Conservation (phyloP, 2,329 filamentous ascomycete genomes). For the Paecilomyces dactylethromorphus region DNA sequence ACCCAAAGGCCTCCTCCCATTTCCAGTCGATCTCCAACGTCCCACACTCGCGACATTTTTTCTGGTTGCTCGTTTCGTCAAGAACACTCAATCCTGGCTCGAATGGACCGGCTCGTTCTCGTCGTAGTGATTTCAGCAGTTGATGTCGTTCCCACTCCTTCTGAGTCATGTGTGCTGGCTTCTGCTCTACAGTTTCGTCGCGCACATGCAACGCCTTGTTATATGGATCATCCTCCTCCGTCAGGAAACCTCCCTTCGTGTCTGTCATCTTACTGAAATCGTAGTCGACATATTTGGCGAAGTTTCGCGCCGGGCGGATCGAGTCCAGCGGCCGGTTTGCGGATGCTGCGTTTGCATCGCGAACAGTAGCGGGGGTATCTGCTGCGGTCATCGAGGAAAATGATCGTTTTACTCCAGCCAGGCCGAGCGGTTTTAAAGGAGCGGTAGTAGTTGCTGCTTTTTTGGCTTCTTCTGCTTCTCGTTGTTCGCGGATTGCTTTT, state of each 20-base stretch:
- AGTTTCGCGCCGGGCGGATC: conserved; percentile 76
- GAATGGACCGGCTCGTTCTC: conserved; percentile 72
- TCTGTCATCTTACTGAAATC: conserved; percentile 98
- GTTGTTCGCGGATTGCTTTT: conserved; percentile 74
- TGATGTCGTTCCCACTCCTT: conserved; percentile 87
- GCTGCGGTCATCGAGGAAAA: conserved; percentile 56
- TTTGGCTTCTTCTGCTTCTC: conserved; percentile 55
- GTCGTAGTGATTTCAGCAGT: conserved; percentile 63
- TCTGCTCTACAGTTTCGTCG: conserved; percentile 50
- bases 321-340: conserved; percentile 35
- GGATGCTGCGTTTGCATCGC: conserved; percentile 52
- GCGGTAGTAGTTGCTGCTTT: conserved; percentile 22
- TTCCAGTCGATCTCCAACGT: conserved; percentile 88
- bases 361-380: conserved; percentile 52
- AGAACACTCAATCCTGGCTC: conserved; percentile 82
- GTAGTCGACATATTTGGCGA: conserved; percentile 92
- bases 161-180: conserved; percentile 80
- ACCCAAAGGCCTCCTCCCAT: conserved; percentile 78
- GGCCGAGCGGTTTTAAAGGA: conserved; percentile 35
- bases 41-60: conserved; percentile 76
- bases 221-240: conserved; percentile 82
- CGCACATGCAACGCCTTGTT: conserved; percentile 66
- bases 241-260: conserved; percentile 91
- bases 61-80: conserved; percentile 55
- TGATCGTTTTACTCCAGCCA: conserved; percentile 64